Conservation (phyloP, 805 yeast genomes). For the Ogataea populi-albae region DNA sequence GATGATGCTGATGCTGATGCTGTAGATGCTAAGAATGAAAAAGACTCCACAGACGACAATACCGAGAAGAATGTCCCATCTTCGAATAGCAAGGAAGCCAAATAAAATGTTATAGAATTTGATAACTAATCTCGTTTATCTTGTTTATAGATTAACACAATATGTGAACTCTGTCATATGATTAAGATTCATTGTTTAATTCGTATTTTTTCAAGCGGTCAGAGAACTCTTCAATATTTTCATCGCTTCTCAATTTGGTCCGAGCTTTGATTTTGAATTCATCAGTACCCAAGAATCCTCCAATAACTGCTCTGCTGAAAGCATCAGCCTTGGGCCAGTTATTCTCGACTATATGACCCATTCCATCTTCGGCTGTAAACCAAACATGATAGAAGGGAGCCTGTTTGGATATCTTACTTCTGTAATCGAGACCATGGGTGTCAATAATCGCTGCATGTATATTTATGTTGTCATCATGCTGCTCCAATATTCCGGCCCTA, state of each 20-base stretch:
- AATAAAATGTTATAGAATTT: no score
- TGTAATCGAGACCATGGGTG: constrained; percentile 29
- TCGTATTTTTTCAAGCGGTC: no score
- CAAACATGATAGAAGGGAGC: constrained; percentile 53
- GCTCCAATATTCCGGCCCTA: constrained; percentile 38
- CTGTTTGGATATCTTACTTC: constrained; percentile 40
- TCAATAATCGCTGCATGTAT: constrained; percentile 38
- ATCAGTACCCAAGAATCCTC: constrained; percentile 42
- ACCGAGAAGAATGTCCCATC: neutral
- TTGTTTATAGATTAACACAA: no score
- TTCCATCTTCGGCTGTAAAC: constrained; percentile 45
- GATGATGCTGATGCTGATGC: constrained; percentile 32
- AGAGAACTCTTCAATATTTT: no score
- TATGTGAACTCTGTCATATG: no score
- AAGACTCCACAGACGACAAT: constrained; percentile 2
- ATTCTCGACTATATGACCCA: constrained; percentile 48
- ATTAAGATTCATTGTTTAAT: no score
- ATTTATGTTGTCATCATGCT: constrained; percentile 38
- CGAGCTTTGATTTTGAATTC: constrained; percentile 34
- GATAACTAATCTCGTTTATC: no score
- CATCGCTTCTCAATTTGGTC: no score
- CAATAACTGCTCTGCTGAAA: constrained; percentile 45
- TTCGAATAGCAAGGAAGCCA: no score
- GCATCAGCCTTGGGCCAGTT: constrained; percentile 47
- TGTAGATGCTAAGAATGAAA: constrained; percentile 4